Evolutionary conservation across 352 stramenopile genomes (phyloP), one percentile per base, ranked within the genome.

Genomic region (Chrysophaeum taylorii): DNA sequence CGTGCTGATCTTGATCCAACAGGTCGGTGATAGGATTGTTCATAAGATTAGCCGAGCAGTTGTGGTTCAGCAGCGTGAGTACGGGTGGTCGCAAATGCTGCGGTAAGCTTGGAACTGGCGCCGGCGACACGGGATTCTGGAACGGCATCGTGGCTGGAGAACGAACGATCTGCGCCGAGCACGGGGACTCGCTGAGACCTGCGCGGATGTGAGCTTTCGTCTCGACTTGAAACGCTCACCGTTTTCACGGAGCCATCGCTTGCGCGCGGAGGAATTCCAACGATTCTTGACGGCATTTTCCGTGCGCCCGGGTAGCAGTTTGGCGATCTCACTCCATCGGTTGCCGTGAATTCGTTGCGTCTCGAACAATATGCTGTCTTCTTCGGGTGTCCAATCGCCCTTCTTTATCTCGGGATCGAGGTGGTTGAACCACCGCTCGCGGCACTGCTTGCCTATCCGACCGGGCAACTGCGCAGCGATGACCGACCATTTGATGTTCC

Each of bases 241-340:
- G 57, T 45, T 41, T 2, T 42, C 15, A 16, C 27, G 57, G 57
- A 66, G 57, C 57, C 57, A 66, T 4, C 27, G 14, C 35, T 66
- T 66, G 12, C 57, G 57, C 57, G 57, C 57, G 14, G 82, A 85
- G 0, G 76, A 84, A 72, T 88, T 86, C 80, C 81, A 98, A 16
- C 93, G 87, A 77, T 98, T 98, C 80, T 99, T 99, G 50, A 99
- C 94, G 41, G 92, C 93, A 78, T 99, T 99, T 77, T 99, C 94
- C 0, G 94, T 99, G 27, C 95, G 82, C n/a, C 95, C 94, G 15
- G 92, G 87, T 52, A 99, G 81, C 33, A 93, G 78, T 75, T 98
- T 98, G 31, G 94, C 92, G 72, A 99, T 98, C 74, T 97, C 91
- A 66, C 90, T 94, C 95, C 95, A 99, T 75, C 95, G 92, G 80